Percentiles rank a stretch among this genome's conserved stretches.
Conservation (phyloP, 495 filamentous ascomycete species). For the Halenospora varia region DNA sequence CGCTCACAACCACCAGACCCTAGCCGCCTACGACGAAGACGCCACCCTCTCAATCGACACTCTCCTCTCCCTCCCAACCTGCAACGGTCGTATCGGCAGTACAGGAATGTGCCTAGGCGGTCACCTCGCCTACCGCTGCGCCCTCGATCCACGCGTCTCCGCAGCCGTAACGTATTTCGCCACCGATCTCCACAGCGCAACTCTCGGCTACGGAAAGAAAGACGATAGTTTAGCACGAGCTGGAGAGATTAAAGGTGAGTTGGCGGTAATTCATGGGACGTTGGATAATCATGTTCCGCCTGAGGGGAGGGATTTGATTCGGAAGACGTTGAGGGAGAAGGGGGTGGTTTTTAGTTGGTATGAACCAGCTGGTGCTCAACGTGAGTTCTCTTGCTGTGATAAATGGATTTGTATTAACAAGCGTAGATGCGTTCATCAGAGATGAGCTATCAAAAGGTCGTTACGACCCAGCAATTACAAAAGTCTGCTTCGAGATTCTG, state of each 20-base stretch:
- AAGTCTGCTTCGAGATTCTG: conserved; percentile 89
- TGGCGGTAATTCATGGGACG: conserved; percentile 83
- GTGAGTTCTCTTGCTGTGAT: conserved; percentile 38
- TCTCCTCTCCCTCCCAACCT: conserved; percentile 71
- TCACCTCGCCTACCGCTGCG: conserved; percentile 82
- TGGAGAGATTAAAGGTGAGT: conserved; percentile 73
- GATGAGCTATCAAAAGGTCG: conserved; percentile 91
- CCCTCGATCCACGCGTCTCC: conserved; percentile 69
- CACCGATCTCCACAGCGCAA: conserved; percentile 80
- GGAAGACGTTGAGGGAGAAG: conserved; percentile 73
- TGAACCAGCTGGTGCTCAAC: conserved; percentile 88
- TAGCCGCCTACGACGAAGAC: conserved; percentile 89
- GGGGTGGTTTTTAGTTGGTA: conserved; percentile 78
- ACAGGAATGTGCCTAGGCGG: conserved; percentile 97
- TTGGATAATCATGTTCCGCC: conserved; percentile 88
- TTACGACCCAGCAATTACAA: conserved; percentile 83
- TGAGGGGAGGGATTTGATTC: conserved; percentile 79
- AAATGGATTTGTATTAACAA: not conserved
- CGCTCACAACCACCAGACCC: conserved; percentile 58
- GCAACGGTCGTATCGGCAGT: conserved; percentile 78
- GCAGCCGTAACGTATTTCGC: conserved; percentile 88
- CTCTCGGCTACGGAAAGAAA: conserved; percentile 63
- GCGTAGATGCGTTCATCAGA: conserved; percentile 83
- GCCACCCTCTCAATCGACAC: conserved; percentile 66
- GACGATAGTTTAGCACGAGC: conserved; percentile 62